Conservation (phyloP, 805 yeast species). For the Starmerella bombicola region DNA sequence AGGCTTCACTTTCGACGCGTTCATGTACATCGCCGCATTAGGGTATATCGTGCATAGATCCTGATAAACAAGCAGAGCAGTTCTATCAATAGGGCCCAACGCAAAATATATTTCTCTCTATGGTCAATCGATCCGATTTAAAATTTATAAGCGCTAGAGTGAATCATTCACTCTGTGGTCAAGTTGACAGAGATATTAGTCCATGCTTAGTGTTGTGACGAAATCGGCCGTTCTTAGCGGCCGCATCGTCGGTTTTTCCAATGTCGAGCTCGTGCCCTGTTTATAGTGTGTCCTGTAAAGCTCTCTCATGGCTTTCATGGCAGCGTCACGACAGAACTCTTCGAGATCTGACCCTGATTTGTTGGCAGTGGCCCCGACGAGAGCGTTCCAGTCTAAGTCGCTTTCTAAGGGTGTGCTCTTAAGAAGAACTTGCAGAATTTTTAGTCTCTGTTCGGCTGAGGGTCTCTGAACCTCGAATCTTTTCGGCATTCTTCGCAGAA, state of each 20-base stretch:
- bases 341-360: slow-evolving; percentile 83
- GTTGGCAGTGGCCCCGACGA: slow-evolving; percentile 58
- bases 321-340: slow-evolving; percentile 89
- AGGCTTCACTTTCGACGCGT: no score
- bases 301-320: slow-evolving; percentile 77
- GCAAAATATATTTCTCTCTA: no score
- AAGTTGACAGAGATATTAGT: not conserved
- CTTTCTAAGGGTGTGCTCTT: slow-evolving; percentile 50
- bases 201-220: slow-evolving; percentile 4
- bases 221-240: slow-evolving; percentile 59
- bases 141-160: no score
- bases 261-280: slow-evolving; percentile 26
- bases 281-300: slow-evolving; percentile 38
- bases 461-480: slow-evolving; percentile 72
- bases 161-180: no score
- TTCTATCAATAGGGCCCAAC: no score
- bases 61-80: no score
- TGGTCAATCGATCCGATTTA: no score
- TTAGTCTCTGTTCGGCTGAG: slow-evolving; percentile 47
- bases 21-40: no score
- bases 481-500: slow-evolving; percentile 86
- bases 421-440: slow-evolving; percentile 58
- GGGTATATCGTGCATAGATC: no score
- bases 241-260: slow-evolving; percentile 36
- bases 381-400: slow-evolving; percentile 45